Conservation (phyloP, 139 green algal genomes). For the Closterium sp. region DNA sequence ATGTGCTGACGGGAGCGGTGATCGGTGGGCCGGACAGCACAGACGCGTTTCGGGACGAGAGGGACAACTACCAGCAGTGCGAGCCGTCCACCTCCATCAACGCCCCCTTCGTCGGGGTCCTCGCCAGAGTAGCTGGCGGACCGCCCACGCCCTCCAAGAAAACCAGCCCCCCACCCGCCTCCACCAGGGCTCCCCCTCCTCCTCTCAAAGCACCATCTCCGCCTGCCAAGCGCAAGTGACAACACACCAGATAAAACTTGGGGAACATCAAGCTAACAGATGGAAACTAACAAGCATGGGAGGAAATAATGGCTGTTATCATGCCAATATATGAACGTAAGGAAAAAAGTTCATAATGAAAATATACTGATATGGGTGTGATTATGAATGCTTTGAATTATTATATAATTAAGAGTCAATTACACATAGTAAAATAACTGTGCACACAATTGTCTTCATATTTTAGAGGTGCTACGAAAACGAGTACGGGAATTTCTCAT, state of each 20-base stretch:
- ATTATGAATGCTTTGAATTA: too few relatives aligned
- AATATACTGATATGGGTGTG: too few relatives aligned
- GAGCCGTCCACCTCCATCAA: conserved; percentile 42
- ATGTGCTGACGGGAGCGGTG: conserved; percentile 31
- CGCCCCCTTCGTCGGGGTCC: conserved; percentile 19
- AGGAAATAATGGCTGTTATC: neutral
- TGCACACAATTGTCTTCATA: too few relatives aligned
- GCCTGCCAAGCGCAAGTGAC: neutral
- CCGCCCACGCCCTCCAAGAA: too few relatives aligned
- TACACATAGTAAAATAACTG: too few relatives aligned
- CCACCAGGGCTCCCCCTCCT: neutral
- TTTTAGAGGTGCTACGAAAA: too few relatives aligned
- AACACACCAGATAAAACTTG: neutral
- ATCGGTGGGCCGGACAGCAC: conserved; percentile 23
- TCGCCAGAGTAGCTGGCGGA: conserved; percentile 8
- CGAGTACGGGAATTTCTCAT: too few relatives aligned
- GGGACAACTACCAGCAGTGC: conserved; percentile 38
- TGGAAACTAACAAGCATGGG: too few relatives aligned
- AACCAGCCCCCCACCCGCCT: neutral
- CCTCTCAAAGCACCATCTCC: neutral
- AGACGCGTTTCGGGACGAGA: conserved; percentile 27
- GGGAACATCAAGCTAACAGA: too few relatives aligned
- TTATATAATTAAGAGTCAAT: too few relatives aligned
- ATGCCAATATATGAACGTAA: too few relatives aligned
- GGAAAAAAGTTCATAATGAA: too few relatives aligned